Evolutionary conservation across 768 basidiomycete genomes (phyloP).

Genomic region (Pleurotus giganteus): DNA sequence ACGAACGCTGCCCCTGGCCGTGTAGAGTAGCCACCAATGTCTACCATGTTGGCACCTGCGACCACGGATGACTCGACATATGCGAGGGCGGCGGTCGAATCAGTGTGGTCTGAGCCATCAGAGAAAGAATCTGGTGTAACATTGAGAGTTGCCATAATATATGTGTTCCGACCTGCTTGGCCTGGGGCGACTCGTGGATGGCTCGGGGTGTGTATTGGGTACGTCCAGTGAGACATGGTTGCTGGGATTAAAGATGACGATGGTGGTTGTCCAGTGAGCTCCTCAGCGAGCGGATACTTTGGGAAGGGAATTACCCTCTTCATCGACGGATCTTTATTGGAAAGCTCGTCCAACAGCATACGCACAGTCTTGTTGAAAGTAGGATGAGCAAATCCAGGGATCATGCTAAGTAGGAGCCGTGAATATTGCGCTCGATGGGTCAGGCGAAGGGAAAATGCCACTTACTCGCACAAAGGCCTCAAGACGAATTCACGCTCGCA

Average conservation of each 20-base stretch:
- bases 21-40: constrained; percentile 94
- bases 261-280: too few species aligned
- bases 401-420: constrained; percentile 55
- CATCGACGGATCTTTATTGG: constrained; percentile 46
- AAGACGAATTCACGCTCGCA: constrained; percentile 91
- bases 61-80: constrained; percentile 49
- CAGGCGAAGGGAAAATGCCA: constrained; percentile 13
- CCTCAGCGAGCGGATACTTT: constrained; percentile 37
- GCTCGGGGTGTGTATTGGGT: constrained; percentile 23
- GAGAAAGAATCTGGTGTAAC: constrained; percentile 96
- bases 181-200: constrained; percentile 9
- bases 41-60: constrained; percentile 74
- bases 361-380: constrained; percentile 43
- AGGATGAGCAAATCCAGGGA: constrained; percentile 75
- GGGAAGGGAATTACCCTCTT: constrained; percentile 77
- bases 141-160: constrained; percentile 92
- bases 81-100: constrained; percentile 48
- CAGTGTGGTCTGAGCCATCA: constrained; percentile 67
- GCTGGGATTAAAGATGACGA: constrained; percentile 34
- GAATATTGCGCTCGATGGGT: neutral
- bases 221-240: constrained; percentile 52
- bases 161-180: constrained; percentile 39
- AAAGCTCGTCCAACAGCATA: constrained; percentile 41
- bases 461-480: constrained; percentile 84
- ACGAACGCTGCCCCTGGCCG: constrained; percentile 76